phyloP scores from a whole-genome alignment of 2,329 filamentous ascomycete species.

The Scleromitrula shiraiana region DNA sequence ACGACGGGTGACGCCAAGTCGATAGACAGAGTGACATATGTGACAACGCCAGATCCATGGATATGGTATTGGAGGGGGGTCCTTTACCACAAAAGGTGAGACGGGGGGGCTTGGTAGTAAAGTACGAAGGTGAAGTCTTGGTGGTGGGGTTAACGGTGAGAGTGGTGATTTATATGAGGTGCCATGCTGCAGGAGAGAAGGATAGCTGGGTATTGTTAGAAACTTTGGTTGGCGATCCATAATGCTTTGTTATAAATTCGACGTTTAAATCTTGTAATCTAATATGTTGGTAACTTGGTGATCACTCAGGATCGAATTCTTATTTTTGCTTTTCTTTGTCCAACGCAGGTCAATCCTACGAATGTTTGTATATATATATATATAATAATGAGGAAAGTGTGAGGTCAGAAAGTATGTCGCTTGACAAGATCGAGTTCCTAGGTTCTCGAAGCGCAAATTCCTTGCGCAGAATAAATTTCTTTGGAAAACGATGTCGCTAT shows the following conservation, averaged over 20 bases:
- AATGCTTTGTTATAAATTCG: background rate
- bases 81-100: constrained; percentile 6
- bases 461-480: too few relatives aligned
- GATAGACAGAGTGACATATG: constrained; percentile 26
- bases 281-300: background rate
- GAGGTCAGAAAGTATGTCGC: too few relatives aligned
- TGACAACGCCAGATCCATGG: constrained; percentile 33
- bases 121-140: constrained; percentile 3
- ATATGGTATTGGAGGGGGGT: constrained; percentile 21
- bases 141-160: constrained; percentile 5
- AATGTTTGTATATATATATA: background rate
- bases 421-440: too few relatives aligned
- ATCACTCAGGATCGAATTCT: background rate
- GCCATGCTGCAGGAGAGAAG: background rate
- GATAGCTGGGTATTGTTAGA: background rate
- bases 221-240: constrained; percentile 5
- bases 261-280: background rate
- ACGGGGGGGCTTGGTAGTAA: constrained; percentile 6
- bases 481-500: too few relatives aligned
- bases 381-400: background rate
- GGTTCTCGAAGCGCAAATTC: too few relatives aligned
- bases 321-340: background rate
- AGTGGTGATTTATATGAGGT: constrained; percentile 2
- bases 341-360: background rate
- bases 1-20: constrained; percentile 29